Evolutionary conservation across 768 basidiomycete genomes (phyloP).

Genomic region (Daedalea quercina): DNA sequence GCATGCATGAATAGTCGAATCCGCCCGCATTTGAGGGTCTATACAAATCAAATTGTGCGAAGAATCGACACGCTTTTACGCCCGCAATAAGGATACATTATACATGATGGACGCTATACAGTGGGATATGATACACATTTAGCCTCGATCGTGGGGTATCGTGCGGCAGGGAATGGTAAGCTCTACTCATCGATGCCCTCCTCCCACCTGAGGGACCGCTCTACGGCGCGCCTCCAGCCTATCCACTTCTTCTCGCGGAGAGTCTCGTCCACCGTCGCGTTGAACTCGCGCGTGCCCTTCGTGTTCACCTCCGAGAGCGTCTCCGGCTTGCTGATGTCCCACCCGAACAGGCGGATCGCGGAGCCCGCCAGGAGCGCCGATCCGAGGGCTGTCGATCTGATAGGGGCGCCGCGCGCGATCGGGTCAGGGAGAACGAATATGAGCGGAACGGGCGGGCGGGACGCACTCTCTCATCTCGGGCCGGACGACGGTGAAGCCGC

Average conservation of each 20-base stretch:
- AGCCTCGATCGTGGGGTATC: no score
- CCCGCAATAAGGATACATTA: no score
- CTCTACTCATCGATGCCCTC: constrained; percentile 22
- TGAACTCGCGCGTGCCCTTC: constrained; percentile 68
- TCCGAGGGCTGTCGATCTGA: constrained; percentile 89
- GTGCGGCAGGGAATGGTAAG: no score
- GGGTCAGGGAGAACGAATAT: background rate
- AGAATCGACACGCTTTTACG: no score
- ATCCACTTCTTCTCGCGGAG: constrained; percentile 61
- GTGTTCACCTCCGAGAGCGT: constrained; percentile 85
- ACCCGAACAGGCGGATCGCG: constrained; percentile 83
- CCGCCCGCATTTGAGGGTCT: no score
- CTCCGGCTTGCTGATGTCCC: constrained; percentile 82
- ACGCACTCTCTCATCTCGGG: constrained; percentile 96
- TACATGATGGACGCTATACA: no score
- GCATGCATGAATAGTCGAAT: no score
- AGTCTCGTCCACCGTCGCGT: constrained; percentile 43
- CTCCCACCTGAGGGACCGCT: constrained; percentile 80
- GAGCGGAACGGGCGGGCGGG: background rate
- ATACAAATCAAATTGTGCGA: no score
- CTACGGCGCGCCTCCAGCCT: constrained; percentile 87
- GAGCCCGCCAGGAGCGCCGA: constrained; percentile 91
- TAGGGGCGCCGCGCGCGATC: background rate
- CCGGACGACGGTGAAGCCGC: constrained; percentile 86
- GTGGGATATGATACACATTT: no score